Evolutionary conservation across 352 stramenopile species (phyloP).

Genomic region (Ochromonadaceae sp.): DNA sequence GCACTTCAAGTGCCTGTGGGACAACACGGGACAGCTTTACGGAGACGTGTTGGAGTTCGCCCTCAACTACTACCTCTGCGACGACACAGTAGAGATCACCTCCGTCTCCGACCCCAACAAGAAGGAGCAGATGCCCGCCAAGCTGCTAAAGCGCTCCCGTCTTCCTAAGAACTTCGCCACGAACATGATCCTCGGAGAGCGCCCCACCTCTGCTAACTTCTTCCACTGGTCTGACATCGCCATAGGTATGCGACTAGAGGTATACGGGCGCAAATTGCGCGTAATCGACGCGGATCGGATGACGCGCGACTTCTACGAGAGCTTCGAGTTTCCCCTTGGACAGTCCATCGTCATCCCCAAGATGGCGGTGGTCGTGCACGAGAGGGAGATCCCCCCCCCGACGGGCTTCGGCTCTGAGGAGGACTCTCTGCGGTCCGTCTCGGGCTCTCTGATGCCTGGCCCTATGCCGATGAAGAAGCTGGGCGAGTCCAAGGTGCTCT

Average conservation of each 20-base stretch:
- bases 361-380: constrained; percentile 10
- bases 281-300: constrained; percentile 63
- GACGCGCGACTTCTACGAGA: constrained; percentile 53
- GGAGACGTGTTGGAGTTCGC: constrained; percentile 55
- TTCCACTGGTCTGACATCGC: constrained; percentile 47
- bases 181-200: neutral
- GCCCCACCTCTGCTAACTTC: constrained; percentile 18
- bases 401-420: constrained; percentile 48
- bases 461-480: constrained; percentile 13
- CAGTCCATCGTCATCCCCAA: neutral
- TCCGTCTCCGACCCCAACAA: neutral
- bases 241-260: constrained; percentile 48
- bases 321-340: neutral
- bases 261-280: constrained; percentile 47
- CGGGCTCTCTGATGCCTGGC: constrained; percentile 29
- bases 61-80: constrained; percentile 63
- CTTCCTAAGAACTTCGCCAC: neutral
- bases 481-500: constrained; percentile 6
- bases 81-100: constrained; percentile 69
- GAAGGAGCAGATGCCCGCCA: neutral
- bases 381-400: constrained; percentile 29
- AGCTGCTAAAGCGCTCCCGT: neutral
- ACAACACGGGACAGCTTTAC: constrained; percentile 54
- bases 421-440: constrained; percentile 38
- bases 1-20: constrained; percentile 37